phyloP scores from a whole-genome alignment of 2,329 filamentous ascomycete species.

The Verticillium isaacii region DNA sequence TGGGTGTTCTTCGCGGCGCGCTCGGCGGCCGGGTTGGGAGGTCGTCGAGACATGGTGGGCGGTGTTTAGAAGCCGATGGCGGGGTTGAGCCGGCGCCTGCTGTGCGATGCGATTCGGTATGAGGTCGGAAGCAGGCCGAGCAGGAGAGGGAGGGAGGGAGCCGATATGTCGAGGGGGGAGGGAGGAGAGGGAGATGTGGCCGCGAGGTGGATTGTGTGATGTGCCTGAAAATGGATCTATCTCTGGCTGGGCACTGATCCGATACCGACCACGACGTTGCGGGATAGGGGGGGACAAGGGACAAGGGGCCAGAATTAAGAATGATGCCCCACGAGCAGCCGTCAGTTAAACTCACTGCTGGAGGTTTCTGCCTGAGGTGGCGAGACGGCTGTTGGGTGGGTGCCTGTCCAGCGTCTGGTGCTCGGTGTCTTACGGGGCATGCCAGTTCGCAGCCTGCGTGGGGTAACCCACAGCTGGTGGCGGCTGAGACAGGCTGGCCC shows the following conservation, averaged over 20 bases:
- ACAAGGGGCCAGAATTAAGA: background rate
- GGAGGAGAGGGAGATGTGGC: background rate
- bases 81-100: background rate
- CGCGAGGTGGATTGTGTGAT: background rate
- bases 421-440: too few relatives aligned
- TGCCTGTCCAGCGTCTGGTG: too few relatives aligned
- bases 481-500: too few relatives aligned
- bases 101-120: background rate
- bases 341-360: background rate
- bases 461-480: too few relatives aligned
- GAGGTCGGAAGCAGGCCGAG: background rate
- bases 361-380: background rate
- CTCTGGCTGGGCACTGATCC: background rate
- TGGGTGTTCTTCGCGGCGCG: constrained; percentile 88
- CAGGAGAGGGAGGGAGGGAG: background rate
- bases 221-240: background rate
- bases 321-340: background rate
- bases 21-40: constrained; percentile 74
- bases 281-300: background rate
- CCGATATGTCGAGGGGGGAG: background rate
- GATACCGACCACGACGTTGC: background rate
- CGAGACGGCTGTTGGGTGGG: background rate
- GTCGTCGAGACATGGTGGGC: constrained; percentile 68
- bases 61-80: background rate
- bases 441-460: too few relatives aligned